Conservation (phyloP, 2,329 filamentous ascomycete genomes). For the Alternaria atra region DNA sequence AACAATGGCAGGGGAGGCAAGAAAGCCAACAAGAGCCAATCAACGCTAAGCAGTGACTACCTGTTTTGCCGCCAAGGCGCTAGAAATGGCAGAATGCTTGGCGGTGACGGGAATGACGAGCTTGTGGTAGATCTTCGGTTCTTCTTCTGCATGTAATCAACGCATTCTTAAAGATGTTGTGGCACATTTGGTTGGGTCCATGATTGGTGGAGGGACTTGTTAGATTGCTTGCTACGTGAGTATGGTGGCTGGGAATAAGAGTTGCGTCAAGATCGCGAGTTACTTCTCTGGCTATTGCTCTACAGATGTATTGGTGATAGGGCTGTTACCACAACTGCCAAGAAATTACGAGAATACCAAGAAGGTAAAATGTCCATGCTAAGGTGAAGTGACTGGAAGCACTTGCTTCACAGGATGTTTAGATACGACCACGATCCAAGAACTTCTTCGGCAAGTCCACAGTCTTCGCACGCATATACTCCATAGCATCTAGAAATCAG, state of each 20-base stretch:
- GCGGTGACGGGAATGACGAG: not conserved
- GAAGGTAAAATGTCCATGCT: too few relatives aligned
- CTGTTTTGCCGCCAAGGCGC: not conserved
- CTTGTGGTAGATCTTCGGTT: not conserved
- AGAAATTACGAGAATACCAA: too few relatives aligned
- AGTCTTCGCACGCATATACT: slow-evolving; percentile 30
- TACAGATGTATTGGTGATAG: too few relatives aligned
- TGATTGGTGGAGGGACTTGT: too few relatives aligned
- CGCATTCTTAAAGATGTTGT: too few relatives aligned
- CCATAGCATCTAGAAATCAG: slow-evolving; percentile 22
- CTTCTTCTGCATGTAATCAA: not conserved
- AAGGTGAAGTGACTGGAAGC: too few relatives aligned
- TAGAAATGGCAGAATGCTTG: not conserved
- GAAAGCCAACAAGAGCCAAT: not conserved
- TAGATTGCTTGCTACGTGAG: too few relatives aligned
- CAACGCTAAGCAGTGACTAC: not conserved
- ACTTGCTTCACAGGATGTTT: not conserved
- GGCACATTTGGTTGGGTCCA: too few relatives aligned
- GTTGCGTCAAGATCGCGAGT: too few relatives aligned
- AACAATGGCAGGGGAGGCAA: not conserved
- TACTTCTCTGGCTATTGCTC: too few relatives aligned
- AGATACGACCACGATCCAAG: slow-evolving; percentile 22
- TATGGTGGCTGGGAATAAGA: too few relatives aligned
- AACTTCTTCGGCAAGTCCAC: slow-evolving; percentile 29
- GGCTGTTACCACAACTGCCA: too few relatives aligned